A percentile compares a stretch with the other conserved stretches of the same genome.
Conservation (phyloP, 306 rosid genomes). For the Glycyrrhiza uralensis region DNA sequence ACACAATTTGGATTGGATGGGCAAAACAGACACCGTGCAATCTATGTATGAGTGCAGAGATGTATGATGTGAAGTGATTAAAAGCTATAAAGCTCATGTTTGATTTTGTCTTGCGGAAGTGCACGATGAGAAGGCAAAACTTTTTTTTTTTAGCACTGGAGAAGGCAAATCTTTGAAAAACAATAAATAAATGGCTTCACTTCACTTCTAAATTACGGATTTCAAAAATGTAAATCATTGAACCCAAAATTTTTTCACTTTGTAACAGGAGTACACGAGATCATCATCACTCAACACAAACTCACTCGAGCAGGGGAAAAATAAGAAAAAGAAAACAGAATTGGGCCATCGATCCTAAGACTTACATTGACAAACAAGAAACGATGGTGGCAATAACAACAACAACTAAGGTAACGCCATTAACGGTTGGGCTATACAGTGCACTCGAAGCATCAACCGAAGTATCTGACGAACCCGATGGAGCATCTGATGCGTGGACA, state of each 20-base stretch:
- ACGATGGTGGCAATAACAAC: constrained; percentile 3
- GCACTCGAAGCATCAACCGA: constrained; percentile 43
- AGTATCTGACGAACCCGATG: constrained; percentile 39
- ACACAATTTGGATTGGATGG: too few relatives aligned
- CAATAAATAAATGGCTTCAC: constrained; percentile 1
- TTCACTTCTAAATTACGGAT: not conserved
- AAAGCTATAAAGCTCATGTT: too few relatives aligned
- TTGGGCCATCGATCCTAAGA: not conserved
- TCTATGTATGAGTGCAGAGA: too few relatives aligned
- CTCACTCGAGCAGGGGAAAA: not conserved
- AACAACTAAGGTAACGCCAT: not conserved
- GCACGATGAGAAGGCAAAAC: too few relatives aligned
- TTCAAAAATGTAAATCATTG: not conserved
- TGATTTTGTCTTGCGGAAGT: too few relatives aligned
- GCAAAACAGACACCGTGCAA: too few relatives aligned
- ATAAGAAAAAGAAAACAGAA: not conserved
- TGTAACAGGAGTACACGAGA: constrained; percentile 27
- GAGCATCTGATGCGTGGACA: constrained; percentile 54
- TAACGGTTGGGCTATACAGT: not conserved
- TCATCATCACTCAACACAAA: constrained; percentile 31
- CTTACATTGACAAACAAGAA: constrained; percentile 24
- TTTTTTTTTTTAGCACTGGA: too few relatives aligned
- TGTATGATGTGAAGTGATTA: too few relatives aligned
- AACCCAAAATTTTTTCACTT: constrained; percentile 31
- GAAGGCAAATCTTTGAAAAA: too few relatives aligned